Base-by-base conservation (phyloP, 441 rosid genomes). In the Populus trichocarpa region DNA sequence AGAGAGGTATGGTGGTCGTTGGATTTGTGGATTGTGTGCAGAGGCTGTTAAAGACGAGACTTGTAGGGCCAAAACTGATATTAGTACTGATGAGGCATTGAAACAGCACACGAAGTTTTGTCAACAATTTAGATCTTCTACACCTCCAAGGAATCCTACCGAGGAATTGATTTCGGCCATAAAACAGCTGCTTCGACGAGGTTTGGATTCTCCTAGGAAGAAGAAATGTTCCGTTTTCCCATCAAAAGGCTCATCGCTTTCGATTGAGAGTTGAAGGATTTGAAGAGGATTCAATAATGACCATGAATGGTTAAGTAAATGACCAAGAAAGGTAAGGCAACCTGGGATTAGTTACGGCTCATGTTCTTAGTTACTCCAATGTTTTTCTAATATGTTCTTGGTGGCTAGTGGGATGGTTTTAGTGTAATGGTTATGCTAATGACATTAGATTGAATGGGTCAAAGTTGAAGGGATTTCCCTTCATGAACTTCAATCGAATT, bases 11-110 rank as follows among this genome's bases (percentile, higher is more conserved):
- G 77, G 78, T 5, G 92, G 90, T 13, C 83, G 75, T 5, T 87
- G 88, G 88, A 84, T 89, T 26, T 87, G 89, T 40, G 92, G 88
- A 20, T 85, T 89, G 46, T 89, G 90, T 13, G 30, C 85, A 26
- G 92, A 86, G 75, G 92, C 89, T 1, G 87, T 85, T 9, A 77
- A 85, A 13, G 88, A 89, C 20, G 85, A 87, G 84, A 75, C 67
- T 0, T 12, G 38, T 2, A 73, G 85, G 70, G 83, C 83, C 5
- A 70, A 69, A 22, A 71, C 76, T 26, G 72, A 59, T 12, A 82
- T 87, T 23, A 68, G 78, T 4, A 53, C 81, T 2, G 79, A 79
- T 6, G 89, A 87, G 67, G 92, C 92, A 20, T 69, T 89, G 75
- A 71, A 69, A 18, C 78, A 80, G 61, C 92, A 89, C 83, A 78